Base-by-base conservation (phyloP, 1,284 basidiomycete genomes). In the Microstroma glucosiphilum region DNA sequence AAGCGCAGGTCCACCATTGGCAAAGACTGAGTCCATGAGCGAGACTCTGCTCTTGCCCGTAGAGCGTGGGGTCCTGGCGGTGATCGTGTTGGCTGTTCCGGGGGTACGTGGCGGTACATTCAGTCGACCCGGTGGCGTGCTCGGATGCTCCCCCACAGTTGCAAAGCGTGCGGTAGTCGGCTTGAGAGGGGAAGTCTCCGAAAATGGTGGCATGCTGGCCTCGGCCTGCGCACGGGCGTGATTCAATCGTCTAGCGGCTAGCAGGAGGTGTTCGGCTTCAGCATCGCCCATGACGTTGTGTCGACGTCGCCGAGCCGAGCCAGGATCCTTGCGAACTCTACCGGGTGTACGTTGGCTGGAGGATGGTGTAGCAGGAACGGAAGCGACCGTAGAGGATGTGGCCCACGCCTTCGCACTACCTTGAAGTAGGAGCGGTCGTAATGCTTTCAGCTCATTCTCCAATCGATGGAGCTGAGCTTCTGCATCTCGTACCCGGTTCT, bases 251-350 rank as follows among this genome's bases (percentile, higher is more conserved):
- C 76, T 64, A n/a, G 79, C 79, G 2, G 81, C 80, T 9, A 79
- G 72, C 43, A 82, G 69, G 15, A 82, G 72, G 48, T 80, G 80
- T 61, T 82, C 81, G 11, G 81, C 72, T 62, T 80, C 80, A 53
- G 81, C 81, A 66, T 82, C 81, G 40, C 80, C 81, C 77, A 82
- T 79, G 19, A 69, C 68, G 37, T 69, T 67, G 19, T 65, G 67
- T 40, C 72, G 67, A 21, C 67, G 61, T 17, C 68, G 63, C 41
- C 51, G 51, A 23, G 51, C 19, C 8, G 21, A 25, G 6, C 23
- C 53, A 17, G n/a, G 53, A 21, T 54, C 51, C 19, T 25, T 19
- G 40, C 55, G 25, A n/a, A 37, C 41, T 23, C 49, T 19, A 21
- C 42, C 42, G 2, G 51, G 26, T 25, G 48, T 25, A 3, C 23